Base-by-base conservation (phyloP, 768 basidiomycete genomes). In the Kwoniella dejecticola region DNA sequence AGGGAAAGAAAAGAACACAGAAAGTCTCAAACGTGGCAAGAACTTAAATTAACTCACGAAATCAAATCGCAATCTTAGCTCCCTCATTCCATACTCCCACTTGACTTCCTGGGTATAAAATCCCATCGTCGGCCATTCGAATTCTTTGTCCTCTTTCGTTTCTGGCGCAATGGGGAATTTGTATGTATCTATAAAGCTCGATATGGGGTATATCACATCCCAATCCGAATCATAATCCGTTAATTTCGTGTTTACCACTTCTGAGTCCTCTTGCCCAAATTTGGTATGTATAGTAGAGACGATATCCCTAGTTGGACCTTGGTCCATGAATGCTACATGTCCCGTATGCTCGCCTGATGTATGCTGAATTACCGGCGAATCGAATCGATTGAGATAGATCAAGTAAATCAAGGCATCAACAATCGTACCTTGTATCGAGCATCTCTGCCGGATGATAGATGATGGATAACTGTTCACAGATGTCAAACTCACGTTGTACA, bases 201-300 rank as follows among this genome's bases (percentile, higher is more conserved):
- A 75, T 40, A 79, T 63, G 2, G 69, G 45, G 53, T 68, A 69
- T 30, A 72, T 40, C 1, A 86, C 81, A 76, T 95, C 91, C 92
- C 93, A 98, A 69, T 96, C 91, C 15, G 85, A 80, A 66, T 91
- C 93, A 72, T 87, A 83, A 59, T 89, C 86, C 62, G 89, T 83
- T 84, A 91, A 87, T 2, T 81, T 74, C 6, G 88, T 82, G 0
- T 82, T 80, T 1, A 77, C 75, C 0, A 85, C 81, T 24, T 74
- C 75, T 17, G 72, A 67, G 12, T 79, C 82, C 7, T 78, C 71
- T 23, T 47, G 23, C 4, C 85, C 85, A 70, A 93, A 89, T 21
- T 72, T 66, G 76, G 19, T 67, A 1, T 86, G 85, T 4, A 95
- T 85, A 15, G 83, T 82, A 2, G 80, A 63, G 3, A 88, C 87